Base-by-base conservation (phyloP, 1,139 yeast species). In the Yamadazyma mexicana region DNA sequence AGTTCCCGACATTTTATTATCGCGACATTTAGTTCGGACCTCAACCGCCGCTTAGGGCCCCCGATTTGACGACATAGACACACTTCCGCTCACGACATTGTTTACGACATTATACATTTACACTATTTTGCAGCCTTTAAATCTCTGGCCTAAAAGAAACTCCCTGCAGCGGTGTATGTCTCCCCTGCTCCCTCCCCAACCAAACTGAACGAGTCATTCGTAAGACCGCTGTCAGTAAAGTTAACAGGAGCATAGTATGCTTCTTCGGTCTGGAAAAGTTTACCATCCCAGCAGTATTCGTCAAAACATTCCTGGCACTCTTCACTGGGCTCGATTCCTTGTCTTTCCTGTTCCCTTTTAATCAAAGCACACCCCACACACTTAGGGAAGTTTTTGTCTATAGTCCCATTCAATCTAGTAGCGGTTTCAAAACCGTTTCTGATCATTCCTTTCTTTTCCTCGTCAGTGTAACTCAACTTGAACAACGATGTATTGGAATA, bases 301-400 rank as follows among this genome's bases (percentile, higher is more conserved):
- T 52, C 45, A 50, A 71, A 70, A 43, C 75, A 69, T 37, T 55
- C 44, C 47, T 64, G 52, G 42, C 75, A 71, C 43, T 69, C 71
- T 16, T 62, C 67, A 1, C 64, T 43, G 40, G 67, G 75, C 27
- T 58, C 66, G 11, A 61, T 50, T 7, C 68, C 70, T 44, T 56
- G 56, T 44, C 73, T 56, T 47, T 70, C 75, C 50, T 69, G 72
- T 44, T 66, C 71, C 51, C 76, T 58, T 43, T 70, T 59, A 28
- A 70, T 66, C 30, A 69, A 55, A 11, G 75, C 76, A 56, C 75
- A 70, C 34, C 61, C 69, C 11, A 69, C 69, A 55, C 76, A 70
- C 4, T 67, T 64, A 3, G 59, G 58, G 68, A 69, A 70, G 27
- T 64, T 62, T 1, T 49, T 43, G 45, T 69, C 75, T 37, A 67